Evolutionary conservation across 2,329 filamentous ascomycete species (phyloP).

Genomic region (Cyphellophora europaea): DNA sequence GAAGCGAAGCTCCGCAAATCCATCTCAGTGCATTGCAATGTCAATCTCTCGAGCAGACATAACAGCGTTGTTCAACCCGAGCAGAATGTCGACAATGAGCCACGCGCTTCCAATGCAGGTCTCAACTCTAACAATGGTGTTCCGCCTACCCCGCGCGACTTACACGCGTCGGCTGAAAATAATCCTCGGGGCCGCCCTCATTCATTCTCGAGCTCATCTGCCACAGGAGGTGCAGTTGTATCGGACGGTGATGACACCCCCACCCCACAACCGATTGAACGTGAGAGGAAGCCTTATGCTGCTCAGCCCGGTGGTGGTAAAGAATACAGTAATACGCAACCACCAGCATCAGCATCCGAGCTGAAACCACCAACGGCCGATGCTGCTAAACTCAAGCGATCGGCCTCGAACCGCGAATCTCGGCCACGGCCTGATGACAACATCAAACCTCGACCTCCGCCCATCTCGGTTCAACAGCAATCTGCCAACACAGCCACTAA

Average conservation of each 20-base stretch:
- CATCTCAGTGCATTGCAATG: conserved; percentile 43
- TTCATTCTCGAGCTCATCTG: not conserved
- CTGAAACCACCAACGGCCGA: conserved; percentile 6
- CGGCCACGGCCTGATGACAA: conserved; percentile 4
- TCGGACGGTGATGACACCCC: conserved; percentile 24
- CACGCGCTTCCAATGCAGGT: too few relatives aligned
- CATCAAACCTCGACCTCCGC: conserved; percentile 3
- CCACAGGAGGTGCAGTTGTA: not conserved
- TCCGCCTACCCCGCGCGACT: too few relatives aligned
- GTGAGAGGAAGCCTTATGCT: conserved; percentile 56
- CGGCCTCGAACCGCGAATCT: conserved; percentile 8
- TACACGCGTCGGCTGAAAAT: too few relatives aligned
- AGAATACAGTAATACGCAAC: conserved; percentile 34
- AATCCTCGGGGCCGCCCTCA: not conserved
- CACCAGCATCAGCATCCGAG: conserved; percentile 4
- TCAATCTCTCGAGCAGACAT: conserved; percentile 31
- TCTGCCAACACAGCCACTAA: conserved; percentile 1
- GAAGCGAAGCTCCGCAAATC: conserved; percentile 53
- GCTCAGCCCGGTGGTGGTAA: conserved; percentile 52
- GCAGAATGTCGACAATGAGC: conserved; percentile 20
- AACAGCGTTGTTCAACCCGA: conserved; percentile 25
- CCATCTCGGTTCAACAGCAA: conserved; percentile 16
- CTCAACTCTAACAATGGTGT: too few relatives aligned
- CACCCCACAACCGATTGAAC: conserved; percentile 47
- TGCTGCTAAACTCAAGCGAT: conserved; percentile 6